Percentiles rank a stretch among this genome's conserved stretches.
Evolutionary conservation across 2,329 filamentous ascomycete species (phyloP).

Genomic region (Stemphylium lycopersici): DNA sequence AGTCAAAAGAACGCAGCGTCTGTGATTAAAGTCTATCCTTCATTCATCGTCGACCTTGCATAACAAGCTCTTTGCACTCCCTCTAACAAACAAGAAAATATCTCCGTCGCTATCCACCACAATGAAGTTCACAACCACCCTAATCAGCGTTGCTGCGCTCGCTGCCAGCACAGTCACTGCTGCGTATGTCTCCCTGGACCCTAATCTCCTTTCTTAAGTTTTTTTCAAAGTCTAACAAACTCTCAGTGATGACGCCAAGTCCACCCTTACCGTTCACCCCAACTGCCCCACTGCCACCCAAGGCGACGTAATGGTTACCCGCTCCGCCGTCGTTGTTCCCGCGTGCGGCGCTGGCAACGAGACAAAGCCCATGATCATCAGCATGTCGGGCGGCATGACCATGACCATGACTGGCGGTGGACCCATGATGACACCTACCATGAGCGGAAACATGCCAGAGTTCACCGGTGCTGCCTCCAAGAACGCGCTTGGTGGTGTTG

Average conservation of each 20-base stretch:
- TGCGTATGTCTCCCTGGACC: constrained; percentile 3
- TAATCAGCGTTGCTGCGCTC: not conserved
- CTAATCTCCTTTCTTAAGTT: no score
- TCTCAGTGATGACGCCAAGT: constrained; percentile 11
- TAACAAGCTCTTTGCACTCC: no score
- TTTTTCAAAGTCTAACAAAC: not conserved
- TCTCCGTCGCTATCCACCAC: not conserved
- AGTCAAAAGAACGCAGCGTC: no score
- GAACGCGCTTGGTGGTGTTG: not conserved
- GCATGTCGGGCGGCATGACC: constrained; percentile 11
- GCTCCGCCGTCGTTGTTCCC: constrained; percentile 19
- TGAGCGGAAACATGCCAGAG: not conserved
- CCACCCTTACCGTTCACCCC: constrained; percentile 22
- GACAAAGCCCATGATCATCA: constrained; percentile 27
- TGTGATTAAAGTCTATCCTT: no score
- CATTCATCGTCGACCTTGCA: no score
- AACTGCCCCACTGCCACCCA: constrained; percentile 23
- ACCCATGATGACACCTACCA: not conserved
- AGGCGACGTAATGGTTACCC: constrained; percentile 25
- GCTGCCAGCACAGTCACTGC: constrained; percentile 5
- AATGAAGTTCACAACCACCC: constrained; percentile 3
- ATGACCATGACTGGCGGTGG: constrained; percentile 4
- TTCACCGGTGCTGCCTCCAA: constrained; percentile 4
- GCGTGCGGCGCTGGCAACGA: constrained; percentile 25
- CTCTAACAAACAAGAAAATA: not conserved